Evolutionary conservation across 2,329 filamentous ascomycete species (phyloP).

Genomic region (Hypoxylon sp.): DNA sequence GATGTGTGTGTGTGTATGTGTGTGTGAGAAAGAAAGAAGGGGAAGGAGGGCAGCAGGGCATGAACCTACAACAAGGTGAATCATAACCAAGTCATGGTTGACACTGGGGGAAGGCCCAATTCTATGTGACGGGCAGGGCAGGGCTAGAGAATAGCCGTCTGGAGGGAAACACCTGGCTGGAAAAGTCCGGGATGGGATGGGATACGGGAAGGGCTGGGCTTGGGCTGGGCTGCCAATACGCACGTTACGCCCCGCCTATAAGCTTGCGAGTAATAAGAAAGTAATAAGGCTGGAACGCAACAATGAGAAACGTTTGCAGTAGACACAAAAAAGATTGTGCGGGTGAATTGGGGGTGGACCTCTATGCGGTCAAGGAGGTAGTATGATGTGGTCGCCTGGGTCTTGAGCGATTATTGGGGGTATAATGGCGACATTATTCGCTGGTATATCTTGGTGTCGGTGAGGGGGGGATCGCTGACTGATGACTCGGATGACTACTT

Average conservation of each 20-base stretch:
- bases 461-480: constrained; percentile 26
- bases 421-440: constrained; percentile 38
- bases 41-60: constrained; percentile 29
- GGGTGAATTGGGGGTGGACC: constrained; percentile 27
- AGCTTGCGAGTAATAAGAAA: constrained; percentile 8
- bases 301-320: constrained; percentile 37
- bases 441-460: constrained; percentile 31
- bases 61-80: constrained; percentile 46
- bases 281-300: constrained; percentile 34
- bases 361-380: constrained; percentile 34
- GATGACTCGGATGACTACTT: constrained; percentile 21
- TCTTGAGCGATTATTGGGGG: constrained; percentile 40
- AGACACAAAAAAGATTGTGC: constrained; percentile 10
- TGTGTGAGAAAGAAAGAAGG: constrained; percentile 21
- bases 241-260: constrained; percentile 37
- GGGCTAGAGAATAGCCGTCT: constrained; percentile 30
- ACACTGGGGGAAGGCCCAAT: constrained; percentile 35
- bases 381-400: constrained; percentile 41
- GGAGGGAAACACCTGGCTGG: constrained; percentile 41
- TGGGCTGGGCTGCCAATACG: constrained; percentile 8
- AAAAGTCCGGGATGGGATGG: constrained; percentile 30
- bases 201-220: not conserved
- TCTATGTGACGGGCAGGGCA: constrained; percentile 26
- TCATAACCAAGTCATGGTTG: constrained; percentile 49
- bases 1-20: constrained; percentile 3